Evolutionary conservation across 2,329 filamentous ascomycete genomes (phyloP).

Genomic region (Zalaria obscura): DNA sequence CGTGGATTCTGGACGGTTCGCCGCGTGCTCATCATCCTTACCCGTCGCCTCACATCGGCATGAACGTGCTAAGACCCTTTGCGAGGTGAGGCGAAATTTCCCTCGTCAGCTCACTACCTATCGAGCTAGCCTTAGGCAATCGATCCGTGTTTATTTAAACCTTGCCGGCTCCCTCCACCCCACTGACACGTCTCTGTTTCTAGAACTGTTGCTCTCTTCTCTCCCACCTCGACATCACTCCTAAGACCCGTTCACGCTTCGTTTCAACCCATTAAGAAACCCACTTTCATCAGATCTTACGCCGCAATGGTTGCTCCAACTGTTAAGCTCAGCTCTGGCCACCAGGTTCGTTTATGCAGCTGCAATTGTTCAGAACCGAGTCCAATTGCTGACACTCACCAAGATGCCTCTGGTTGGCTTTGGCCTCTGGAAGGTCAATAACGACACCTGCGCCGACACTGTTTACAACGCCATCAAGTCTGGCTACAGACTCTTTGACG

Average conservation of each 20-base stretch:
- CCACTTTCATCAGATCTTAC: slow-evolving; percentile 7
- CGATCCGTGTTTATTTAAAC: neutral
- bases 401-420: slow-evolving; percentile 65
- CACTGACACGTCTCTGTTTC: slow-evolving; percentile 4
- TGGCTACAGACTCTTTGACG: slow-evolving; percentile 47
- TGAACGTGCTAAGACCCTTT: slow-evolving; percentile 6
- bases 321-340: slow-evolving; percentile 23
- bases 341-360: slow-evolving; percentile 12
- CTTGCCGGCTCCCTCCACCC: neutral
- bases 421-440: slow-evolving; percentile 73
- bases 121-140: neutral
- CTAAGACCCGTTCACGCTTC: neutral
- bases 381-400: neutral
- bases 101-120: neutral
- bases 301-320: slow-evolving; percentile 16
- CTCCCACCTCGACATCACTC: neutral
- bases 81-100: slow-evolving; percentile 1
- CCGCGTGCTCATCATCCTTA: neutral
- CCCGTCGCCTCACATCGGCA: neutral
- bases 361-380: neutral
- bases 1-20: too few relatives aligned
- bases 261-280: neutral
- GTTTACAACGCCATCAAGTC: slow-evolving; percentile 59
- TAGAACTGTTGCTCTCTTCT: slow-evolving; percentile 6
- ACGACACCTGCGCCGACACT: slow-evolving; percentile 55